Evolutionary conservation across 2,329 filamentous ascomycete genomes (phyloP), one percentile per base, ranked within the genome.

Genomic region (Fusarium gaditjirri): DNA sequence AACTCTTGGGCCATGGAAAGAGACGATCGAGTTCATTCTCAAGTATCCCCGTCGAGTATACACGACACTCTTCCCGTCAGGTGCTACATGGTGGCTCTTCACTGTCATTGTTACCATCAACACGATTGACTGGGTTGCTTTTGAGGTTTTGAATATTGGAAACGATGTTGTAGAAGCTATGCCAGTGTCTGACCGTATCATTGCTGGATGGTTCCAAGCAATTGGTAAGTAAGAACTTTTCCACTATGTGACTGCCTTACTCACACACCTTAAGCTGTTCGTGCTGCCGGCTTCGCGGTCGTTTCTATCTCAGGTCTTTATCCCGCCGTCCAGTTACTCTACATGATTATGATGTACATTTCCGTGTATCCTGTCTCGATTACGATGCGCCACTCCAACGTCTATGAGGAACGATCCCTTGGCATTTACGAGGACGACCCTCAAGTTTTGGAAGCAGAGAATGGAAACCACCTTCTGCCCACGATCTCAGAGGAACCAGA

Each of bases 361-460:
- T 89, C 89, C 2, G 88, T 86, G 5, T 91, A 90, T 66, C 90
- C 90, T 0, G 86, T 91, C 27, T 86, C 88, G 31, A 89, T 91
- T 65, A 89, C 87, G 2, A 88, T 91, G 81, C 87, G 91, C 33
- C 89, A 91, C 77, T 91, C 90, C 42, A 93, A 93, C 75, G 88
- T 92, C 35, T 93, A 93, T 76, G 91, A 93, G 77, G 91, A 93
- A 75, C 85, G 89, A 11, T 90, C 88, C 0, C 82, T 93, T 4
- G 90, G 90, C 0, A 87, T 91, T 36, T 89, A 90, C 65, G 80
- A 80, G 44, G 81, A 84, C 29, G 80, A 80, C 25, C 71, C 71
- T 35, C 65, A 77, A 42, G 41, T 75, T 27, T 75, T 80, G 27
- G 77, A 77, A 27, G 76, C 76, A 29, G 70, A 77, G 19, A 58